phyloP scores from a whole-genome alignment of 2,329 filamentous ascomycete species.

The Sarocladium oryzae region DNA sequence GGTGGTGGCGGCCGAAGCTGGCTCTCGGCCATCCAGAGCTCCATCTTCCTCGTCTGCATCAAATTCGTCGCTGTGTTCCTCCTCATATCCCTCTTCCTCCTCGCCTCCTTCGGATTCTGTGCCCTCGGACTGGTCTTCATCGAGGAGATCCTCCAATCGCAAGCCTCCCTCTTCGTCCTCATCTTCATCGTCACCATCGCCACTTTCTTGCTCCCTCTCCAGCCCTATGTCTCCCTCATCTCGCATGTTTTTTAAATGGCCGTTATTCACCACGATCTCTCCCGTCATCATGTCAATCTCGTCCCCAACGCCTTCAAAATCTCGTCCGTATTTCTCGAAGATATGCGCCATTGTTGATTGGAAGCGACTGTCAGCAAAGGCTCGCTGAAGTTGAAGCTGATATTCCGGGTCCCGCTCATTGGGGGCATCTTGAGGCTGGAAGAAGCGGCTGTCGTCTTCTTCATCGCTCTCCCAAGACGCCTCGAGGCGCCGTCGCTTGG shows the following conservation, averaged over 20 bases:
- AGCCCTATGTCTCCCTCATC: constrained; percentile 42
- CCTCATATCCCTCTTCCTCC: constrained; percentile 7
- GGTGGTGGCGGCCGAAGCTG: neutral
- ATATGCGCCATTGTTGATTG: constrained; percentile 84
- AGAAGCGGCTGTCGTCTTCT: constrained; percentile 9
- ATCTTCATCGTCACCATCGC: constrained; percentile 13
- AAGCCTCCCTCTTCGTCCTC: constrained; percentile 3
- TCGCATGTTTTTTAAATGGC: constrained; percentile 64
- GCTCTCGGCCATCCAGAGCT: neutral
- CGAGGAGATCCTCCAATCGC: constrained; percentile 3
- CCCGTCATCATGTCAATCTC: constrained; percentile 83
- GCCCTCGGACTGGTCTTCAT: constrained; percentile 5
- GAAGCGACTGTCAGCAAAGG: constrained; percentile 62
- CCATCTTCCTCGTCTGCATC: neutral
- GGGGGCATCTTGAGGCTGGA: constrained; percentile 33
- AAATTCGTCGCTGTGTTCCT: constrained; percentile 1
- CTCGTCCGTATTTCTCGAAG: constrained; percentile 78
- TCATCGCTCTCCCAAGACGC: constrained; percentile 2
- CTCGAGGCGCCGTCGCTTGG: constrained; percentile 9
- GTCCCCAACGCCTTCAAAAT: constrained; percentile 79
- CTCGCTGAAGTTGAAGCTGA: constrained; percentile 55
- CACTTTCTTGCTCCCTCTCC: constrained; percentile 6
- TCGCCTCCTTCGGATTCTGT: neutral
- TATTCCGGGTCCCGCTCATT: constrained; percentile 45
- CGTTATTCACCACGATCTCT: constrained; percentile 82